phyloP scores from a whole-genome alignment of 148 eudicot species.

The Suaeda aralocaspica region DNA sequence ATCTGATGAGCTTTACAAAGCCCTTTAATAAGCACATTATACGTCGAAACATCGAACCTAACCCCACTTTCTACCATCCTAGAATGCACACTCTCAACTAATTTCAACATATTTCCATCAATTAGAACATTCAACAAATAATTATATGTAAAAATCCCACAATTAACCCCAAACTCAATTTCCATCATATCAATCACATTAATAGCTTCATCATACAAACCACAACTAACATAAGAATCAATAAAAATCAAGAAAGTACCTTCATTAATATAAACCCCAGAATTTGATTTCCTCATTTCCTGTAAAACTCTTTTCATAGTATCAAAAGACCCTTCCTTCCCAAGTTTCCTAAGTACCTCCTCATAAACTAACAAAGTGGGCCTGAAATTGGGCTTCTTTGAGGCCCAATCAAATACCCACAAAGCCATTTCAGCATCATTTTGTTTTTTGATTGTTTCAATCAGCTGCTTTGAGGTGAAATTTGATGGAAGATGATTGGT shows the following conservation, averaged over 20 bases:
- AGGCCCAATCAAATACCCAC: conserved; percentile 75
- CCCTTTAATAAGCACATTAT: conserved; percentile 82
- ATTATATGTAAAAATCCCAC: conserved; percentile 55
- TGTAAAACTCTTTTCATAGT: conserved; percentile 53
- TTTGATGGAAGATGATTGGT: conserved; percentile 41
- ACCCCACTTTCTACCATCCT: conserved; percentile 59
- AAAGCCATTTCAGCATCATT: conserved; percentile 62
- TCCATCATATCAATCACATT: conserved; percentile 75
- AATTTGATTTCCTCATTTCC: conserved; percentile 49
- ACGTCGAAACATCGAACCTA: conserved; percentile 73
- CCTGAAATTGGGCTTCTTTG: conserved; percentile 62
- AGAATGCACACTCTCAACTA: conserved; percentile 73
- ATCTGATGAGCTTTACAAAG: conserved; percentile 90
- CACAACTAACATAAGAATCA: conserved; percentile 56
- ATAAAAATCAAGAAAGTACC: conserved; percentile 71
- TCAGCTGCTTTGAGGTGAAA: conserved; percentile 56
- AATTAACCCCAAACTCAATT: conserved; percentile 49
- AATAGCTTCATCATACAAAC: conserved; percentile 69
- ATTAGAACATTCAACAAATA: conserved; percentile 83
- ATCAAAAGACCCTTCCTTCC: conserved; percentile 61
- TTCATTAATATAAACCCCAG: conserved; percentile 48
- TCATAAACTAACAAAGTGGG: conserved; percentile 66
- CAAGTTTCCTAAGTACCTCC: conserved; percentile 66
- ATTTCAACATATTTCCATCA: conserved; percentile 71
- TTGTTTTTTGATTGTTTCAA: conserved; percentile 52